These are phyloP conservation scores for Mrakia frigida DNA, from an alignment of 768 basidiomycete genomes.

Conservation along the genomic window DNA sequence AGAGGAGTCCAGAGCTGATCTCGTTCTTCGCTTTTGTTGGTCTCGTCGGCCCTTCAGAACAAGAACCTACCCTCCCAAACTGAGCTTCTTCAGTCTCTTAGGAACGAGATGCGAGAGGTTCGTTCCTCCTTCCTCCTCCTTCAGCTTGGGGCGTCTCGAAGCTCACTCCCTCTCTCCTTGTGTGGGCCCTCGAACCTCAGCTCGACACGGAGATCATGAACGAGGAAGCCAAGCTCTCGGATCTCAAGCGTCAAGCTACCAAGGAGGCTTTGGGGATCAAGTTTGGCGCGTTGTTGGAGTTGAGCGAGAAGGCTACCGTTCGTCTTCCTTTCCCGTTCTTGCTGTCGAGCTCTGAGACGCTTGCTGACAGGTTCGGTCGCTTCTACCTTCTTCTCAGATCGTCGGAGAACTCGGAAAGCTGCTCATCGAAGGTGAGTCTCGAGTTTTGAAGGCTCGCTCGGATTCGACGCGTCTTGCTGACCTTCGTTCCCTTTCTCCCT, in stretches of 20 bases:
- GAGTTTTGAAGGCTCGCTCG: neutral
- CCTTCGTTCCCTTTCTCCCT: neutral
- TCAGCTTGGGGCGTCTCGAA: neutral
- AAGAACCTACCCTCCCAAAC: constrained; percentile 73
- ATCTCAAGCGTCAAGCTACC: constrained; percentile 62
- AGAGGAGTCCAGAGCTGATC: neutral
- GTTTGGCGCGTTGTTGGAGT: constrained; percentile 79
- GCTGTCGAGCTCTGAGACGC: no score
- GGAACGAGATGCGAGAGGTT: constrained; percentile 59
- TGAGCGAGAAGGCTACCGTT: constrained; percentile 69
- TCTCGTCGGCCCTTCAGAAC: no score
- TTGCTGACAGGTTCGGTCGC: constrained; percentile 25
- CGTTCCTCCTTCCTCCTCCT: neutral
- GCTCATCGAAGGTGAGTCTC: constrained; percentile 47
- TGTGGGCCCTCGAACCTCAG: constrained; percentile 28
- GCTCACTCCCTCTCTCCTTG: neutral
- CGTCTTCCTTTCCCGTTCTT: no score
- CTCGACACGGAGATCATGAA: constrained; percentile 78
- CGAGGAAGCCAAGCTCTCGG: constrained; percentile 72
- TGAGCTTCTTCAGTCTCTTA: constrained; percentile 62
- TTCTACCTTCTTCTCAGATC: constrained; percentile 41
- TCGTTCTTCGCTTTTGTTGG: neutral
- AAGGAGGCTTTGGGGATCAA: constrained; percentile 67
- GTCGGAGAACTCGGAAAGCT: constrained; percentile 53
- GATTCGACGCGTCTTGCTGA: neutral